Evolutionary conservation across 2,329 filamentous ascomycete species (phyloP), one percentile per base, ranked within the genome.

Genomic region (Dendryphion nanum): DNA sequence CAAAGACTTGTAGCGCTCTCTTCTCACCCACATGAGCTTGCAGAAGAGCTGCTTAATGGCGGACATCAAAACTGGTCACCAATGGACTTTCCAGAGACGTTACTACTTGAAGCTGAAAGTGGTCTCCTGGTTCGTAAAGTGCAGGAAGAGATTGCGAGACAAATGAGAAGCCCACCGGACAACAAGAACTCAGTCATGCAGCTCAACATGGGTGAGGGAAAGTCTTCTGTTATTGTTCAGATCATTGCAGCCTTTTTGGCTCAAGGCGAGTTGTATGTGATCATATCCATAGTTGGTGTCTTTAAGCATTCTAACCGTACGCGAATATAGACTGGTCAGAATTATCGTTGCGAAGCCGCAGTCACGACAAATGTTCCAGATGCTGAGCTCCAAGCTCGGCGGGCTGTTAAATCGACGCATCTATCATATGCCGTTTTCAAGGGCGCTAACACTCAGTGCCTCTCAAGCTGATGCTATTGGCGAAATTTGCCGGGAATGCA

Each of bases 71-170:
- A 75, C 7, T 86, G 82, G 79, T 48, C 73, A 5, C 73, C 76
- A 0, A 7, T 53, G 0, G 42, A 75, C 0, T 63, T 69, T 24
- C 81, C 83, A 0, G 83, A 87, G 16, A 80, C 70, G 42, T 64
- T 88, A 0, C 61, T 89, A 0, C 42, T 88, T 0, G 83, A 88
- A 53, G 66, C 83, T 1, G 83, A 88, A 37, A 79, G 72, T 21
- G 72, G 74, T 1, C 69, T 88, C 2, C 51, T 81, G 6, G 80
- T 89, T 6, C 74, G 85, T 0, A 53, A 69, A 0, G 73, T 78
- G 0, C 83, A 88, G 51, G 68, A 74, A 3, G 54, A 74, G 2
- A 79, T 88, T 34, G 78, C 82, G 0, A 30, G 40, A 0, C 53
- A 73, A 15, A 86, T 88, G 77, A 74, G 71, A 2, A 35, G 50